Base-by-base conservation (phyloP, 192 early-diverging fungal genomes). In the Mortierella antarctica region DNA sequence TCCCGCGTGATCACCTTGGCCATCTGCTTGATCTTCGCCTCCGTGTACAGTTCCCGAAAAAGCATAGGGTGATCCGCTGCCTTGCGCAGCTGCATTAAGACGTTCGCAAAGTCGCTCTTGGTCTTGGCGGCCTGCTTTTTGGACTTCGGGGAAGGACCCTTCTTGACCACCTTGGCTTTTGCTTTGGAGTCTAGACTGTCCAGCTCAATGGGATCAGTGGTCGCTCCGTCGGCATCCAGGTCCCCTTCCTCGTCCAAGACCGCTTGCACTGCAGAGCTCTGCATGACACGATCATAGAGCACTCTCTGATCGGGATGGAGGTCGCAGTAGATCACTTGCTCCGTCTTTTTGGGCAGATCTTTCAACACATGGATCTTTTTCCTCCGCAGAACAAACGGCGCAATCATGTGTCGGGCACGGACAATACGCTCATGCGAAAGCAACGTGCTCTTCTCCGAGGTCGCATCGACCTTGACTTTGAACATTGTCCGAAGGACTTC, bases 311-410 rank as follows among this genome's bases (percentile, higher is more conserved):
- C 20, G 0, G 56, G 58, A 1, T 85, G 86, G 59, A 92, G 83
- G 42, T 83, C 74, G 14, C 91, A 86, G 6, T 74, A 73, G 0
- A 90, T 85, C 17, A 91, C 79, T 6, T 72, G 49, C 41, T 91
- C 85, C 14, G 83, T 77, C 73, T 95, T 95, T 2, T 59, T 57
- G 2, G 93, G 93, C 53, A 95, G 70, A 42, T 92, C 89, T 49
- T 81, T 85, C 14, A 93, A 70, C 4, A 94, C 93, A 20, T 93
- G 86, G 31, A 79, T 84, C 64, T 98, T 98, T 67, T 91, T 89
- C 18, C 96, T 82, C 9, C 95, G 87, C 42, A 98, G 82, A 1
- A 98, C 94, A 85, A 98, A 98, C 1, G 96, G 96, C 0, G 90
- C 86, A 90, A 98, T 88, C 80, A 97, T 91, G 23, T 90, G 88